Conservation (phyloP, 805 yeast genomes). For the Wickerhamomyces strasburgensis region DNA sequence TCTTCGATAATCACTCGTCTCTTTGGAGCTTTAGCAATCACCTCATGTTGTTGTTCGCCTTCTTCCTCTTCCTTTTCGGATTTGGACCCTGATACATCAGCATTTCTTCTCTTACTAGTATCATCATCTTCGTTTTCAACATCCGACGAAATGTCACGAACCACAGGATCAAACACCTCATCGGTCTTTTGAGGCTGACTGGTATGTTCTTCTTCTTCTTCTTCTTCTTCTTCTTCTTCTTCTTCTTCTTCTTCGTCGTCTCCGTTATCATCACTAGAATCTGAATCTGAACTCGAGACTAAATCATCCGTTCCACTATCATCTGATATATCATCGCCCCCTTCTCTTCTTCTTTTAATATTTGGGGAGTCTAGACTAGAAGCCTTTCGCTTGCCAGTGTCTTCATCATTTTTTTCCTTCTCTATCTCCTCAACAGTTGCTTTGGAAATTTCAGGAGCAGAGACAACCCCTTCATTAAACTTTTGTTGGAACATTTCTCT, state of each 20-base stretch:
- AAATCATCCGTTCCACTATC: slow-evolving; percentile 2
- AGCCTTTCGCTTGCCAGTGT: slow-evolving; percentile 3
- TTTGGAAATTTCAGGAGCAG: too few species aligned
- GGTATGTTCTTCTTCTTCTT: too few species aligned
- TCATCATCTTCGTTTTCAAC: too few species aligned
- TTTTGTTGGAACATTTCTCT: slow-evolving; percentile 6
- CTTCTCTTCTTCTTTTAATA: slow-evolving; percentile 9
- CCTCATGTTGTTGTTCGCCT: too few species aligned
- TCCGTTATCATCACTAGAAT: slow-evolving; percentile 3
- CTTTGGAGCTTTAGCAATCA: too few species aligned
- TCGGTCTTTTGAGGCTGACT: slow-evolving; percentile 1
- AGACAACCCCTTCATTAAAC: not conserved
- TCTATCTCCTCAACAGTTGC: too few species aligned
- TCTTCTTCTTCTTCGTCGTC: slow-evolving; percentile 1
- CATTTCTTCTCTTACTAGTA: too few species aligned
- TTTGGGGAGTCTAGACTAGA: slow-evolving; percentile 8
- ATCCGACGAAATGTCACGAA: not conserved
- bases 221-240: too few species aligned
- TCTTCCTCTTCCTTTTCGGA: too few species aligned
- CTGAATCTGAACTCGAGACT: slow-evolving; percentile 2
- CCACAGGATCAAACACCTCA: too few species aligned
- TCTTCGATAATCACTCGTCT: slow-evolving; percentile 11
- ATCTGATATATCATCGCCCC: slow-evolving; percentile 1
- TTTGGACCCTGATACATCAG: too few species aligned
- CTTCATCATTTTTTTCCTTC: too few species aligned